Conservation (phyloP, 176 grass and related monocot species). For the Rhynchospora tenuis region DNA sequence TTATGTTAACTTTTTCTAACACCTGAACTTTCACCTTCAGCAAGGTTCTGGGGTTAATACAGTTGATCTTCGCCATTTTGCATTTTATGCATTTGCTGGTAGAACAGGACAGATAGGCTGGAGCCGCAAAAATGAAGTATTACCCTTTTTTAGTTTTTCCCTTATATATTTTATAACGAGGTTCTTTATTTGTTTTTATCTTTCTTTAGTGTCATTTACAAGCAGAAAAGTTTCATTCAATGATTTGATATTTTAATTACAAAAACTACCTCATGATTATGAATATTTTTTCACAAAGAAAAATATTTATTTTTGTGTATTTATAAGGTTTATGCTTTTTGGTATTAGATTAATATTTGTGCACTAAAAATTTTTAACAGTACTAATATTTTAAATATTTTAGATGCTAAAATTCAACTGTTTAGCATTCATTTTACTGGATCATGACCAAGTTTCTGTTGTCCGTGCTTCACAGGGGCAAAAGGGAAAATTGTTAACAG, state of each 20-base stretch:
- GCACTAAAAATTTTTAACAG: conserved; percentile 3
- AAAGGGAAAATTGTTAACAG: neutral
- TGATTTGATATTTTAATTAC: neutral
- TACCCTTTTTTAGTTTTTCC: neutral
- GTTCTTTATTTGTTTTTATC: neutral
- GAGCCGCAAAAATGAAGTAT: conserved; percentile 90
- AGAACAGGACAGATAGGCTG: conserved; percentile 57
- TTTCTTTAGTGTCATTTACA: neutral
- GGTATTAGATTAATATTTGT: neutral
- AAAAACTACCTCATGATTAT: neutral
- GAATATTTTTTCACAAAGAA: neutral
- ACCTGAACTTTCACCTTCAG: neutral
- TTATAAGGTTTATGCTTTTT: neutral
- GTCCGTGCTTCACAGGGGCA: neutral
- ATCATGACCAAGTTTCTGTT: neutral
- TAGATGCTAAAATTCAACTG: neutral
- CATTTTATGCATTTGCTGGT: conserved; percentile 94
- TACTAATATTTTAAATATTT: neutral
- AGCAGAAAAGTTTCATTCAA: neutral
- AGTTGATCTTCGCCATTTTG: conserved; percentile 83
- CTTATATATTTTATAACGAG: neutral
- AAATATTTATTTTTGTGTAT: neutral
- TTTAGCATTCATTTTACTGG: neutral
- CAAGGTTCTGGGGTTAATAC: conserved; percentile 42
- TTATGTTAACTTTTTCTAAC: neutral